Base-by-base conservation (phyloP, 2,329 filamentous ascomycete genomes). In the Aspergillus floridensis region DNA sequence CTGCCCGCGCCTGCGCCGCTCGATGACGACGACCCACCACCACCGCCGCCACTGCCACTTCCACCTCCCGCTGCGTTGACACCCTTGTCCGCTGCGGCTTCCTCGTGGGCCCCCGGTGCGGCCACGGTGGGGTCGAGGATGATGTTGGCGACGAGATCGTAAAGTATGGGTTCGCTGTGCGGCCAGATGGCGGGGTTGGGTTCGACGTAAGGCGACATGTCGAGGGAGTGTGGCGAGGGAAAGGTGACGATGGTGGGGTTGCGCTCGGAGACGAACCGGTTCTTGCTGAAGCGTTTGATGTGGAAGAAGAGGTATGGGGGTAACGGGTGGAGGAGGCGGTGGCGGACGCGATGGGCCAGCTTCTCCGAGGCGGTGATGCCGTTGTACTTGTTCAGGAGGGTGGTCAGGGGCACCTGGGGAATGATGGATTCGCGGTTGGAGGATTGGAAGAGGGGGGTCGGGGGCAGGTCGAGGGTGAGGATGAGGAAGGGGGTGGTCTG, bases 241-340 rank as follows among this genome's bases (percentile, higher is more conserved):
- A 98, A 99, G 0, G 93, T 98, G 64, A 99, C 95, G 70, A 99
- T 99, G 10, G 95, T 99, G 1, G 93, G 95, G 75, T 99, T 99
- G 53, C 95, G 90, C 78, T 98, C 93, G 2, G 89, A 86, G 21
- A 99, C 91, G 72, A 99, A 99, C 75, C 97, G 96, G 81, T 99
- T 99, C 66, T 90, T 88, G 66, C 88, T 91, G 82, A 99, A 99
- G 67, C 95, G 92, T 80, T 98, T 98, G 80, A 98, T 88, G 79
- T 99, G 93, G 79, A 99, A 92, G 56, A 95, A 81, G 19, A 99
- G 86, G 72, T 89, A 98, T 0, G 93, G 93, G 0, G 95, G 95
- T 0, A 99, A 82, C 0, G 95, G 95, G 70, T 96, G 93, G 51
- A 96, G 80, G 4, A 99, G 83, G 16, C 93, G 87, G 77, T 97